Evolutionary conservation across 768 basidiomycete genomes (phyloP), one percentile per base, ranked within the genome.

Genomic region (Hemileccinum impolitum): DNA sequence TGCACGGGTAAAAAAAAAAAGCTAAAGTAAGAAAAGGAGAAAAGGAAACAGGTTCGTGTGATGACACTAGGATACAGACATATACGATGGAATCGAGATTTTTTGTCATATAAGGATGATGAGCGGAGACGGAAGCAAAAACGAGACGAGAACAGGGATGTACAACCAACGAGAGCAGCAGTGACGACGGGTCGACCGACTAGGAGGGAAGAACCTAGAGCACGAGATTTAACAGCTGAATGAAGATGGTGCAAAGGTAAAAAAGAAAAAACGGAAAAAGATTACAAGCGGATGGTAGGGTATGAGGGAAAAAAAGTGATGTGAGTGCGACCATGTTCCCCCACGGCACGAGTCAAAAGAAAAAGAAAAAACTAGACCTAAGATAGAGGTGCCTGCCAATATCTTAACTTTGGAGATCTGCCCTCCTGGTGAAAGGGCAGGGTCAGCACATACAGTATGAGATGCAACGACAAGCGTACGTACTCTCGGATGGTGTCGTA

Each of bases 401-500:
- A 56, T 46, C 45, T 58, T 45, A 71, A 56, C 69, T 66, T 42
- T 70, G 70, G 38, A 70, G 65, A 56, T 71, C 70, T 34, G 69
- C 71, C 43, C 60, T 70, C 58, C 69, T 70, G 45, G 47, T 37
- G 4, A 39, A 60, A 54, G 9, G 42, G 23, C 10, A 51, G 30
- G 32, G 31, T 58, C 28, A 64, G 47, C 21, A 41, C 2, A 32
- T 45, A 53, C 23, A 43, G 38, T 36, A 56, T 3, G 28, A 54
- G 13, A 19, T 35, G 14, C n/a, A 63, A 26, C 13, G 39, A 49
- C 47, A 56, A 47, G 35, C 17, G 9, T 19, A 81, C 90, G 60
- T 66, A 93, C 90, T 87, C 80, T 80, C 90, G 79, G 65, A 93
- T 73, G 51, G 80, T 84, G 73, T 93, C 90, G 65, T 93, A 92